Percentiles rank a stretch among this genome's conserved stretches.
Conservation (phyloP, 1,284 basidiomycete species). For the Ganoderma leucocontextum region DNA sequence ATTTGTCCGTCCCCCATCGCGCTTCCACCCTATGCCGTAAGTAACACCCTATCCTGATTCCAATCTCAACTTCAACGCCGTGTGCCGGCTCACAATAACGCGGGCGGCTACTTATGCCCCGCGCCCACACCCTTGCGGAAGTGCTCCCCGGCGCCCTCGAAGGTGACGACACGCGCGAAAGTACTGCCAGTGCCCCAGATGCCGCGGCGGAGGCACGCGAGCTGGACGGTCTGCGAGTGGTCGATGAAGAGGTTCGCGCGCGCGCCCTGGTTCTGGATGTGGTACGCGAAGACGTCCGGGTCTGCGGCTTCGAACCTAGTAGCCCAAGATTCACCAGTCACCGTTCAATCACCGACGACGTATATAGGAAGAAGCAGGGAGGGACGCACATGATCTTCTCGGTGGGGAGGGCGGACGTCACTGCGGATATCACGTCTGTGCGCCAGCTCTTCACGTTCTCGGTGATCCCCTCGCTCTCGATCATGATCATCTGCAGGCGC, state of each 20-base stretch:
- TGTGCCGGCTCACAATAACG: constrained; percentile 15
- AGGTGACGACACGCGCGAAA: constrained; percentile 48
- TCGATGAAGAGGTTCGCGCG: constrained; percentile 56
- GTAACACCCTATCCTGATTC: neutral
- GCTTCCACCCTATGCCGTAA: neutral
- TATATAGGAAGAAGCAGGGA: neutral
- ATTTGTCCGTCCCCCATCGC: neutral
- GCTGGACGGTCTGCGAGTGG: constrained; percentile 56
- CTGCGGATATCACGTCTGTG: constrained; percentile 54
- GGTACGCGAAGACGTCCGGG: constrained; percentile 50
- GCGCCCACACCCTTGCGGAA: constrained; percentile 27
- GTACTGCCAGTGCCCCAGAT: constrained; percentile 57
- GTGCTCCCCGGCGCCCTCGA: constrained; percentile 37
- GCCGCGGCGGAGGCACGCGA: constrained; percentile 54
- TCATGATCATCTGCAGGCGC: constrained; percentile 51
- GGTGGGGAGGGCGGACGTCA: constrained; percentile 50
- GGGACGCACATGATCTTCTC: constrained; percentile 52
- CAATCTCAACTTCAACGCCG: neutral
- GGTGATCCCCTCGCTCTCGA: constrained; percentile 57
- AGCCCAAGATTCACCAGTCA: too few relatives aligned
- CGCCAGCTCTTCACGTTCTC: constrained; percentile 55
- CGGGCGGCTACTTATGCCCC: constrained; percentile 22
- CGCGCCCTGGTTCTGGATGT: constrained; percentile 55
- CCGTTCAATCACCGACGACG: neutral
- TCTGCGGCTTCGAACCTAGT: constrained; percentile 53